Percentiles rank a stretch among this genome's conserved stretches.
These are phyloP conservation scores for Teunomyces cretensis DNA, from an alignment of 805 yeast genomes.

Conservation along the genomic window DNA sequence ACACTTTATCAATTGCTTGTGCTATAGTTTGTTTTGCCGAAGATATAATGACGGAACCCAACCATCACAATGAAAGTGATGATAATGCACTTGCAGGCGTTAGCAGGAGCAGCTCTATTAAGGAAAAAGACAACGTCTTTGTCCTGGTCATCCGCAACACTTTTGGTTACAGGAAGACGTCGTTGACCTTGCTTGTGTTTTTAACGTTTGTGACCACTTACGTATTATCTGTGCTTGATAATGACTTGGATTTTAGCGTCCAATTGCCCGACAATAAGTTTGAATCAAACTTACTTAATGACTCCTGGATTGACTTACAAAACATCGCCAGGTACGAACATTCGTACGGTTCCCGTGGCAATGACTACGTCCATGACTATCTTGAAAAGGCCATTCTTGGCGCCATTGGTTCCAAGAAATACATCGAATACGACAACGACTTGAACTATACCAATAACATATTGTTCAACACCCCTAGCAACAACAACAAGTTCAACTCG, in stretches of 20 bases:
- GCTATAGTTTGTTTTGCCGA: not conserved
- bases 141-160: constrained; percentile 41
- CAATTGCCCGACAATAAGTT: constrained; percentile 44
- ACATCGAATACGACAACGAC: constrained; percentile 41
- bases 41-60: not conserved
- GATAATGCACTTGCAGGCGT: not conserved
- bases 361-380: constrained; percentile 74
- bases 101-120: not conserved
- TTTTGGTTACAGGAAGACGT: constrained; percentile 73
- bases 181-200: constrained; percentile 57
- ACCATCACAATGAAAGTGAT: not conserved
- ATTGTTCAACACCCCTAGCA: constrained; percentile 47
- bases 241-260: constrained; percentile 38
- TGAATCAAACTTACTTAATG: constrained; percentile 31
- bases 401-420: constrained; percentile 14
- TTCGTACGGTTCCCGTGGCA: constrained; percentile 76
- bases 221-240: constrained; percentile 37
- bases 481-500: constrained; percentile 44
- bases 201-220: constrained; percentile 46
- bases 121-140: constrained; percentile 13
- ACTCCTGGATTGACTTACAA: constrained; percentile 74
- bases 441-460: constrained; percentile 45
- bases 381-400: constrained; percentile 44
- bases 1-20: not conserved
- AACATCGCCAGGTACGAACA: constrained; percentile 64